Percentiles rank a stretch among this genome's conserved stretches.
Conservation (phyloP, 169 alveolate species). For the Cryptosporidium sp. region DNA sequence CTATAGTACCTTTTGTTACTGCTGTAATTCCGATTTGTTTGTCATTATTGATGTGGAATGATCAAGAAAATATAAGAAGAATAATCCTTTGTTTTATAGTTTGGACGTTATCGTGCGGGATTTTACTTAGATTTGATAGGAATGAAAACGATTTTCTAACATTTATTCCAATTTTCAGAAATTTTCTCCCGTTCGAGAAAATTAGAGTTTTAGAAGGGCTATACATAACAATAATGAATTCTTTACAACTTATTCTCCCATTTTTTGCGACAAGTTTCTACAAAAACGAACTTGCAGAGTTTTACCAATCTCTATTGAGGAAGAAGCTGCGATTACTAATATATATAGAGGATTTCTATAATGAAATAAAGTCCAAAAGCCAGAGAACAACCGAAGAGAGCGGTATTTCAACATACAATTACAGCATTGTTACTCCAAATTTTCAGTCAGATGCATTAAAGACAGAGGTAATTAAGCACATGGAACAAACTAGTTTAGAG, state of each 20-base stretch:
- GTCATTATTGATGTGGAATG: slow-evolving; percentile 52
- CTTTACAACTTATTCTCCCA: slow-evolving; percentile 48
- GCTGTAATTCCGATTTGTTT: slow-evolving; percentile 68
- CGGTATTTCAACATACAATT: neutral
- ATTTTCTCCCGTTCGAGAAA: slow-evolving; percentile 70
- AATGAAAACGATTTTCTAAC: slow-evolving; percentile 44
- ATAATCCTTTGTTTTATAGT: slow-evolving; percentile 35
- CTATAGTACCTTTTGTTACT: slow-evolving; percentile 40
- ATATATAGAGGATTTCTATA: slow-evolving; percentile 49
- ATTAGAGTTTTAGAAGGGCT: slow-evolving; percentile 61
- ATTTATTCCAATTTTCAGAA: slow-evolving; percentile 59
- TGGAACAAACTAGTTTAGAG: slow-evolving; percentile 19
- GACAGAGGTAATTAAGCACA: slow-evolving; percentile 20
- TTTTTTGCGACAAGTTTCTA: slow-evolving; percentile 1
- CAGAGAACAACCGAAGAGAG: neutral
- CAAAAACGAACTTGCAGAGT: slow-evolving; percentile 52
- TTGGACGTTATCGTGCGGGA: slow-evolving; percentile 56
- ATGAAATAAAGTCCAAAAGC: neutral
- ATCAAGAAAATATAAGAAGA: slow-evolving; percentile 55
- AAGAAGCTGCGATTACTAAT: slow-evolving; percentile 36
- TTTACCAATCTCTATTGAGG: slow-evolving; percentile 58
- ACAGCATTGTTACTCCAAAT: slow-evolving; percentile 21
- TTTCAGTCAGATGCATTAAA: slow-evolving; percentile 44
- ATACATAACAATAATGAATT: slow-evolving; percentile 61
- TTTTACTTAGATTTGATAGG: slow-evolving; percentile 43